A percentile compares a stretch with the other conserved stretches of the same genome.
Conservation (phyloP, 2,329 filamentous ascomycete genomes). For the Ophiostoma piceae region DNA sequence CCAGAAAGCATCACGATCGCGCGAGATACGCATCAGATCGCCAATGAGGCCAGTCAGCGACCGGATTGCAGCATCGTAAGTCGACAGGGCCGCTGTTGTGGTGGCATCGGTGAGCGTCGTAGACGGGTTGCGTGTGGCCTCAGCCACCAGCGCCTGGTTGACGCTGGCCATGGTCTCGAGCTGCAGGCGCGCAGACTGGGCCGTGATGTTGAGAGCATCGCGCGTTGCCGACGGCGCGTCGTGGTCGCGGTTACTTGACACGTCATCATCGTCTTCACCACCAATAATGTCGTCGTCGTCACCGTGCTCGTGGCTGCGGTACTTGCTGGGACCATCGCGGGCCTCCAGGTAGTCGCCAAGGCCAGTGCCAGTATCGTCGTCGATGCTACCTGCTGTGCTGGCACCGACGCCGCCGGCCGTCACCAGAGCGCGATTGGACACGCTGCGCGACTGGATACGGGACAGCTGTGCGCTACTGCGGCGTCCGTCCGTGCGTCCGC, state of each 20-base stretch:
- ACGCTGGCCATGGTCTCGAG: slow-evolving; percentile 85
- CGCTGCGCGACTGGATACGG: slow-evolving; percentile 38
- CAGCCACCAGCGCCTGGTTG: slow-evolving; percentile 69
- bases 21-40: slow-evolving; percentile 84
- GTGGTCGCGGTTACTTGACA: slow-evolving; percentile 60
- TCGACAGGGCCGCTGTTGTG: slow-evolving; percentile 69
- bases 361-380: slow-evolving; percentile 39
- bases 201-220: slow-evolving; percentile 94
- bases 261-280: slow-evolving; percentile 71
- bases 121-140: slow-evolving; percentile 63
- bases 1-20: slow-evolving; percentile 94
- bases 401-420: slow-evolving; percentile 35
- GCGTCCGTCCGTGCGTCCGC: slow-evolving; percentile 32
- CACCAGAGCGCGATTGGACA: slow-evolving; percentile 31
- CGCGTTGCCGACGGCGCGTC: slow-evolving; percentile 71
- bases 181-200: slow-evolving; percentile 88
- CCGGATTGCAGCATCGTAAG: slow-evolving; percentile 84
- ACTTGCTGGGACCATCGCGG: not conserved
- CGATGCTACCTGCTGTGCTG: slow-evolving; percentile 46
- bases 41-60: slow-evolving; percentile 80
- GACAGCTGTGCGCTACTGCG: slow-evolving; percentile 45
- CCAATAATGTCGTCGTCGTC: slow-evolving; percentile 30
- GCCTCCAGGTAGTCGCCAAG: slow-evolving; percentile 29
- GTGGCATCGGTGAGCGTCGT: slow-evolving; percentile 70
- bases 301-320: not conserved